A percentile compares a stretch with the other conserved stretches of the same genome.
Conservation (phyloP, 2,329 filamentous ascomycete species). For the Penicillium sp. region DNA sequence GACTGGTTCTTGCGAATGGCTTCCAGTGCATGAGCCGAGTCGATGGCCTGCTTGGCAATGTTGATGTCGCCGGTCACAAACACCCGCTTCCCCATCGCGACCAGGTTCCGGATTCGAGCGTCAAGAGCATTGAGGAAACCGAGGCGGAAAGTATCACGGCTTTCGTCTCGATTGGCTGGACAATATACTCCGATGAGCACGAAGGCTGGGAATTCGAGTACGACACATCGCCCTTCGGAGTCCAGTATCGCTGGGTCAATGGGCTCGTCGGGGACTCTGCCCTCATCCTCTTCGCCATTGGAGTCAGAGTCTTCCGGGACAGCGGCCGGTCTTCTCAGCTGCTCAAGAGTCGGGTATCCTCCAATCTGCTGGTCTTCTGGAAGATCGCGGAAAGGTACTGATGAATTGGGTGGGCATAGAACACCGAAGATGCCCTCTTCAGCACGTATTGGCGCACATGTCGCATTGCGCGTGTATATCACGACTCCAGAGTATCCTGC, state of each 20-base stretch:
- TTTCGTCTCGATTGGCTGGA: slow-evolving; percentile 85
- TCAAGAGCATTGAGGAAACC: slow-evolving; percentile 83
- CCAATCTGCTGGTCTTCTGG: slow-evolving; percentile 79
- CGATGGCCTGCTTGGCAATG: slow-evolving; percentile 71
- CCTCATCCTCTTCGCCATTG: slow-evolving; percentile 12
- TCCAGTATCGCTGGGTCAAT: slow-evolving; percentile 78
- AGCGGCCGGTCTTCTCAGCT: slow-evolving; percentile 56
- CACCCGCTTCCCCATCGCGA: slow-evolving; percentile 80
- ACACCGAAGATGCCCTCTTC: slow-evolving; percentile 93
- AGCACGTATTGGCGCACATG: slow-evolving; percentile 83
- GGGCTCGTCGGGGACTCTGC: slow-evolving; percentile 51
- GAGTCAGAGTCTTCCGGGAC: slow-evolving; percentile 5
- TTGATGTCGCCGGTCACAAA: slow-evolving; percentile 90
- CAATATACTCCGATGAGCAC: slow-evolving; percentile 92
- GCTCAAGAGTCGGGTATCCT: slow-evolving; percentile 76
- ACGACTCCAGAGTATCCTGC: slow-evolving; percentile 93
- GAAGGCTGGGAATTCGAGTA: slow-evolving; percentile 93
- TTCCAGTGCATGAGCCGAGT: slow-evolving; percentile 77
- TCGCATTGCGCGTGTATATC: slow-evolving; percentile 88
- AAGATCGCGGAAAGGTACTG: slow-evolving; percentile 74
- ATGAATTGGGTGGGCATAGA: slow-evolving; percentile 74
- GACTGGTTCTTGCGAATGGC: slow-evolving; percentile 72
- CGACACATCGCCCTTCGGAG: slow-evolving; percentile 87
- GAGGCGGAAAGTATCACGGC: slow-evolving; percentile 79
- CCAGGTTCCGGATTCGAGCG: slow-evolving; percentile 81